Base-by-base conservation (phyloP, 2,329 filamentous ascomycete genomes). In the Talaromyces marneffei region DNA sequence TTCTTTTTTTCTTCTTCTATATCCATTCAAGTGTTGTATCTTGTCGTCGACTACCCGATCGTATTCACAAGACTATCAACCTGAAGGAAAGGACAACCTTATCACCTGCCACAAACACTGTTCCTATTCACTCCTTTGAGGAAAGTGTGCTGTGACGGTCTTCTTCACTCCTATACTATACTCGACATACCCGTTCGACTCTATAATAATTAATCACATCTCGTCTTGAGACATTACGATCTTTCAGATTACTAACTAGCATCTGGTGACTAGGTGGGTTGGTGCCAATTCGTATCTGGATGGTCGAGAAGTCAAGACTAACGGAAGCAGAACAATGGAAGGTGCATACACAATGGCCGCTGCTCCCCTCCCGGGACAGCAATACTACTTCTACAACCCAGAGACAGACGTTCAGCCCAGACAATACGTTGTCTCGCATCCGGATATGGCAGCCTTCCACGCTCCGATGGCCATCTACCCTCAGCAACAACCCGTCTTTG, bases 331-430 rank as follows among this genome's bases (percentile, higher is more conserved):
- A 29, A 62, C 78, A 79, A 91, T 91, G 88, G 88, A 90, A 71
- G 76, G 84, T 77, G 70, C 85, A 83, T 82, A 82, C 70, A 73
- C 77, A 65, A 77, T 80, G 70, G 77, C 78, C 71, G 73, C 78
- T 71, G 73, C 77, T 62, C 76, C 79, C 75, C 75, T 83, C 70
- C 85, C 90, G 82, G 86, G 83, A 64, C 88, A 90, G 78, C 85
- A 87, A 62, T 95, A 92, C 82, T 92, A 90, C 83, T 94, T 92
- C 82, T 96, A 93, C 81, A 88, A 86, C 70, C 86, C 89, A 66
- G 90, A 94, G 68, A 83, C 87, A 66, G 87, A 85, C 74, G 83
- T 87, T 71, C 88, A 89, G 72, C 88, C 92, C 39, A 56, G 23
- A 52, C 61, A 66, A 20, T 62, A 46, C 29, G 55, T 62, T 23